These are phyloP conservation scores for Trichosporon asahii DNA, from an alignment of 1,284 basidiomycete species.

Conservation along the genomic window DNA sequence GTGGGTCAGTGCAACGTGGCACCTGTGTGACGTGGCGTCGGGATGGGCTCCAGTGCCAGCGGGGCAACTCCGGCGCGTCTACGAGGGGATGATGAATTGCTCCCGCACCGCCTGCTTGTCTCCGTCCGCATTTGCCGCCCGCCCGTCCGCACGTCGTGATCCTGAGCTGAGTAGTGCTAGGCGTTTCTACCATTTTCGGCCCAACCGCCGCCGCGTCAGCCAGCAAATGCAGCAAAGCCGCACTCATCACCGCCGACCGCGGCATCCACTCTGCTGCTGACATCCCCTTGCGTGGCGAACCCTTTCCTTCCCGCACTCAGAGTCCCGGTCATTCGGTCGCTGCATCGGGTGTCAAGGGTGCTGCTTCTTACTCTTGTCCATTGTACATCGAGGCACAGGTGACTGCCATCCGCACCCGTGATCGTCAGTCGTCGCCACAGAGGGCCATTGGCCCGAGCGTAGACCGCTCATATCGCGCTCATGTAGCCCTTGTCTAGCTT, in stretches of 20 bases:
- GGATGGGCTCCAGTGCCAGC: not conserved
- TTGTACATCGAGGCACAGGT: not conserved
- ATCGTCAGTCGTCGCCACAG: not conserved
- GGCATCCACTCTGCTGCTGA: not conserved
- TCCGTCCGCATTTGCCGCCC: not conserved
- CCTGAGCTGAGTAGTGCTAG: not conserved
- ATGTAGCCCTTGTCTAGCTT: not conserved
- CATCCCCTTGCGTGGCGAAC: not conserved
- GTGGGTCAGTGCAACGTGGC: not conserved
- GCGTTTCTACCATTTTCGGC: not conserved
- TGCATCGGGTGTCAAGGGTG: not conserved
- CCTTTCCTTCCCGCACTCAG: not conserved
- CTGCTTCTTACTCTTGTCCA: not conserved
- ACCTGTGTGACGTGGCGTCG: slow-evolving; percentile 3
- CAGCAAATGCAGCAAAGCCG: not conserved
- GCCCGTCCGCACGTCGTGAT: not conserved
- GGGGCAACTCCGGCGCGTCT: not conserved
- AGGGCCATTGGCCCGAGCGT: not conserved
- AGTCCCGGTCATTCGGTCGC: not conserved
- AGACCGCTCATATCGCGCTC: no score
- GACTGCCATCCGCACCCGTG: not conserved
- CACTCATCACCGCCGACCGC: not conserved
- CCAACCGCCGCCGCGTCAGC: not conserved
- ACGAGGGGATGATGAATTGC: not conserved
- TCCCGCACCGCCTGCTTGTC: not conserved